These are phyloP conservation scores for Fusarium nygamai DNA, from an alignment of 2,329 filamentous ascomycete genomes.

Conservation along the genomic window DNA sequence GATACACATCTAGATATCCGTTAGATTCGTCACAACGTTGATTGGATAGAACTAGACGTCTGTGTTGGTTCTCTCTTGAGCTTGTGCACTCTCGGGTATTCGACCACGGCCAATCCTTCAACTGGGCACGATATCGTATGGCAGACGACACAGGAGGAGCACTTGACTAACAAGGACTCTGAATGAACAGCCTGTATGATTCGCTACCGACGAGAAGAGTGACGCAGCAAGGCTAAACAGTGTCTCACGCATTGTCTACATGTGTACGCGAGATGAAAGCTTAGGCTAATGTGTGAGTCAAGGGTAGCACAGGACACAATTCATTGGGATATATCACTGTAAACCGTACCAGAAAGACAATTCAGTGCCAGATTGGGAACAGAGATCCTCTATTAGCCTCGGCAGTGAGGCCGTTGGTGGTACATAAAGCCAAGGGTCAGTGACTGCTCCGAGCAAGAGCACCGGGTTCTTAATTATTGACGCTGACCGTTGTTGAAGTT, in stretches of 20 bases:
- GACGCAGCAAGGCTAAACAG: constrained; percentile 10
- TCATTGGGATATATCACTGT: neutral
- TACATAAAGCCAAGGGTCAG: neutral
- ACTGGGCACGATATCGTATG: neutral
- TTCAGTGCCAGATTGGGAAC: neutral
- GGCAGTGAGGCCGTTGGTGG: neutral
- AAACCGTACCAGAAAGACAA: neutral
- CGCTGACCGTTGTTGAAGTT: neutral
- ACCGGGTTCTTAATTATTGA: neutral
- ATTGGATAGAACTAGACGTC: neutral
- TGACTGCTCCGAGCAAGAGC: neutral
- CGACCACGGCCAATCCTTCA: neutral
- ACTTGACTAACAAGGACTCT: neutral
- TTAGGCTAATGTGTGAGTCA: neutral
- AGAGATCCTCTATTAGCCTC: neutral
- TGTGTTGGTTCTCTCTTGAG: neutral
- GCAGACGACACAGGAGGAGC: neutral
- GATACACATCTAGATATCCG: neutral
- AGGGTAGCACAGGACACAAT: neutral
- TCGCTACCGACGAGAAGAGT: neutral
- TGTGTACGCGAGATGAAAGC: neutral
- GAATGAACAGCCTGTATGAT: neutral
- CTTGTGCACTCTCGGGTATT: constrained; percentile 14
- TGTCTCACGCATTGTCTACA: neutral
- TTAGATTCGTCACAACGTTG: neutral